phyloP scores from a whole-genome alignment of 1,284 basidiomycete genomes.

The Inonotus obliquus region DNA sequence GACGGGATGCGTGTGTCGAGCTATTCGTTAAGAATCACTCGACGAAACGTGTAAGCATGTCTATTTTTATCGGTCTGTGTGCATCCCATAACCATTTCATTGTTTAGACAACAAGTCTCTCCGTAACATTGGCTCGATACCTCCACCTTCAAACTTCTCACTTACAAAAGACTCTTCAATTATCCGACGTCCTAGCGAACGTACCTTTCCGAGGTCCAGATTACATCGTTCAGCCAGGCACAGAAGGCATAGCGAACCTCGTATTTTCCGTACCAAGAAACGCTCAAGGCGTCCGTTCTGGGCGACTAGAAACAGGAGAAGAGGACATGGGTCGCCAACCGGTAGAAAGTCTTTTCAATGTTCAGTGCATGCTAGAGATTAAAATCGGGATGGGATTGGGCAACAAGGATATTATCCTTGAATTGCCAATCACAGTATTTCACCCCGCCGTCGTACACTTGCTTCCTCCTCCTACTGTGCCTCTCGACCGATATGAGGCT shows the following conservation, averaged over 20 bases:
- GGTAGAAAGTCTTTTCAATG: conserved; percentile 58
- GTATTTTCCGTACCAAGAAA: conserved; percentile 67
- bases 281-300: conserved; percentile 58
- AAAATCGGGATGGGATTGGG: conserved; percentile 60
- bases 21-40: conserved; percentile 77
- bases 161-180: conserved; percentile 40
- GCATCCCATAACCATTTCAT: not conserved
- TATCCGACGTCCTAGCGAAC: conserved; percentile 62
- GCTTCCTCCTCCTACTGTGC: conserved; percentile 35
- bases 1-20: conserved; percentile 64
- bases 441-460: conserved; percentile 47
- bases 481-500: not conserved
- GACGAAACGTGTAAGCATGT: conserved; percentile 52
- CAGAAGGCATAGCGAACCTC: conserved; percentile 69
- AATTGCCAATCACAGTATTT: conserved; percentile 58
- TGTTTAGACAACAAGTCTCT: conserved; percentile 62
- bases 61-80: conserved; percentile 11
- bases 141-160: conserved; percentile 50
- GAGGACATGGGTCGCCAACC: conserved; percentile 31
- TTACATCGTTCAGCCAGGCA: conserved; percentile 64
- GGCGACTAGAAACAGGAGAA: conserved; percentile 38
- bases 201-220: conserved; percentile 67
- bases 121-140: conserved; percentile 51
- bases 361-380: conserved; percentile 50
- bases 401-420: conserved; percentile 63